These are phyloP conservation scores for Aegilops tauschii DNA, from an alignment of 176 grass and related monocot species.

Conservation along the genomic window DNA sequence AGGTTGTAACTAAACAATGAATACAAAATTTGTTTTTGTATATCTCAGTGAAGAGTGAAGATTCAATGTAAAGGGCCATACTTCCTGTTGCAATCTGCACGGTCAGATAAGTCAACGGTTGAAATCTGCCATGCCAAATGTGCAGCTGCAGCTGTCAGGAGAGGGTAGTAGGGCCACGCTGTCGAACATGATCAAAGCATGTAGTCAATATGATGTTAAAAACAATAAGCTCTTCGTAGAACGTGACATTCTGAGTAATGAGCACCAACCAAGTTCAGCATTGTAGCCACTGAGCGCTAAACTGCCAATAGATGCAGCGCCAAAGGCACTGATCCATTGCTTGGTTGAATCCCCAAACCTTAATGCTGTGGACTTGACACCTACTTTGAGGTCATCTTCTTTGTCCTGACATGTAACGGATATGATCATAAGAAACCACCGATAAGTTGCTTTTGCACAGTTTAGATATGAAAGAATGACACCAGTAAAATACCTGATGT, in stretches of 20 bases:
- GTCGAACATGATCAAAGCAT: constrained; percentile 26
- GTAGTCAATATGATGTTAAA: constrained; percentile 16
- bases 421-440: background rate
- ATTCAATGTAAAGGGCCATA: constrained; percentile 25
- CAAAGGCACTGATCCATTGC: constrained; percentile 67
- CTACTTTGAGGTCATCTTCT: constrained; percentile 80
- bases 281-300: constrained; percentile 68
- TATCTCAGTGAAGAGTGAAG: no score
- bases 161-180: constrained; percentile 83
- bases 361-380: constrained; percentile 86
- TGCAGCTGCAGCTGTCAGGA: constrained; percentile 49
- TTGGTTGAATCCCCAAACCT: constrained; percentile 76
- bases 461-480: background rate
- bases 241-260: background rate
- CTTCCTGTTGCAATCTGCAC: constrained; percentile 78
- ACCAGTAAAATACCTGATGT: constrained; percentile 54
- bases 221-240: background rate
- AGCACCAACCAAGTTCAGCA: constrained; percentile 69
- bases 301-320: constrained; percentile 53
- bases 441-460: background rate
- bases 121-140: constrained; percentile 85
- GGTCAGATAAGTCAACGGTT: constrained; percentile 62
- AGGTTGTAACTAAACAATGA: no score
- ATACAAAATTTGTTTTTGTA: no score
- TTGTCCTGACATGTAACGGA: constrained; percentile 57